Percentiles rank a stretch among this genome's conserved stretches.
These are phyloP conservation scores for Hyaloscypha bicolor DNA, from an alignment of 495 filamentous ascomycete genomes.

Conservation along the genomic window DNA sequence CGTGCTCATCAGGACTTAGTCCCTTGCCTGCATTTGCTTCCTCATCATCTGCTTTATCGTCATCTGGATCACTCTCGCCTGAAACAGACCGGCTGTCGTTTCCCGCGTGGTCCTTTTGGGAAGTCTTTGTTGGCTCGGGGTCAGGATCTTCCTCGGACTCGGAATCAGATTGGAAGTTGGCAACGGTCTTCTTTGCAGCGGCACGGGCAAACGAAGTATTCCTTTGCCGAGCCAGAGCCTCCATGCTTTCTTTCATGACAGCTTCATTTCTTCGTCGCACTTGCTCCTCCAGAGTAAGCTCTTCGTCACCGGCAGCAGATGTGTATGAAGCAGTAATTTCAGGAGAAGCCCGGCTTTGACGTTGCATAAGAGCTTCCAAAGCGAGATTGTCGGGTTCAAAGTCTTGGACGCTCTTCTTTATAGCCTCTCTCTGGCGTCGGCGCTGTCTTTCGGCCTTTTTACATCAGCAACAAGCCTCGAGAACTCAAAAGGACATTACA, in stretches of 20 bases:
- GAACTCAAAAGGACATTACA: neutral
- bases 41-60: neutral
- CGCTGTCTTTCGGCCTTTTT: neutral
- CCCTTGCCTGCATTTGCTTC: neutral
- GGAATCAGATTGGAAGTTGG: conserved; percentile 11
- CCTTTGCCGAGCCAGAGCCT: neutral
- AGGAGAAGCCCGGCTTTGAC: neutral
- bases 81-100: no score
- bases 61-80: neutral
- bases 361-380: neutral
- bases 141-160: conserved; percentile 14
- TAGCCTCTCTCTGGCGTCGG: neutral
- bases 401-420: neutral
- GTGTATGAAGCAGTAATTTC: neutral
- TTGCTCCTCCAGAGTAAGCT: conserved; percentile 2
- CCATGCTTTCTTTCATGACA: neutral
- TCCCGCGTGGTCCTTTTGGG: neutral
- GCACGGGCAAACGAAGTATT: neutral
- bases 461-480: neutral
- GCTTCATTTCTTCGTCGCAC: neutral
- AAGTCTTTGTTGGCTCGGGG: neutral
- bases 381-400: neutral
- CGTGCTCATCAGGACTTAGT: neutral
- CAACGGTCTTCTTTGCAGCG: conserved; percentile 7
- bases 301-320: neutral